Conservation (phyloP, 2,329 filamentous ascomycete species). For the Intubia oerlemansii region DNA sequence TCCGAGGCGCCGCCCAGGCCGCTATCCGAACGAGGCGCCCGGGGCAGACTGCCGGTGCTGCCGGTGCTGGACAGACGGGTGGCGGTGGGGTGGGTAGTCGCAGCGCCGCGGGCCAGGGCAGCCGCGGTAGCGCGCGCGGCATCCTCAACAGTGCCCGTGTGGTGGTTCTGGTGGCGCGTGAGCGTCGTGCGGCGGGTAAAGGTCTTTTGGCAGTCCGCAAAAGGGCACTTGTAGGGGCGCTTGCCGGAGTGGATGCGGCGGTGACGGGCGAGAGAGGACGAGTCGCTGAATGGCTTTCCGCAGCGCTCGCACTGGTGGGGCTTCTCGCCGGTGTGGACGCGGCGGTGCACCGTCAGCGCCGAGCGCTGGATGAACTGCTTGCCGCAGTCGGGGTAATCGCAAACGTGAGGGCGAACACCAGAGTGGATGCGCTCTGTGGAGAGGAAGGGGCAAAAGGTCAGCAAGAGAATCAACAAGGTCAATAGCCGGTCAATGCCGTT, state of each 20-base stretch:
- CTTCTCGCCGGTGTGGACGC: slow-evolving; percentile 95
- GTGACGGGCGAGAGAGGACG: slow-evolving; percentile 80
- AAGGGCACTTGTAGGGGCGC: slow-evolving; percentile 91
- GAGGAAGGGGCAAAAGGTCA: neutral
- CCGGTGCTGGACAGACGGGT: neutral
- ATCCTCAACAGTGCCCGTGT: slow-evolving; percentile 87
- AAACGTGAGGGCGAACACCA: slow-evolving; percentile 76
- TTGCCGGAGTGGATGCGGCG: slow-evolving; percentile 90
- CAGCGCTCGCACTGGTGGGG: slow-evolving; percentile 95
- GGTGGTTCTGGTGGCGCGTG: slow-evolving; percentile 87
- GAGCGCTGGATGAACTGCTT: slow-evolving; percentile 97
- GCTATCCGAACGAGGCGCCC: too few species aligned
- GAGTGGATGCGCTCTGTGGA: slow-evolving; percentile 77
- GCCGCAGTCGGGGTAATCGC: slow-evolving; percentile 69
- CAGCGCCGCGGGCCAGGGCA: slow-evolving; percentile 32
- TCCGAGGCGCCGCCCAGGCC: neutral
- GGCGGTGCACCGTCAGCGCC: slow-evolving; percentile 81
- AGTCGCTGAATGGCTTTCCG: slow-evolving; percentile 95
- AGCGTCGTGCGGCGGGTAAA: slow-evolving; percentile 91
- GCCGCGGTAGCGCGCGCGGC: slow-evolving; percentile 76
- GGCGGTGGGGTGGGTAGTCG: slow-evolving; percentile 1
- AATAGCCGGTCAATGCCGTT: too few species aligned
- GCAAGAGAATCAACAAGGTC: neutral
- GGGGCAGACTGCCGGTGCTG: neutral
- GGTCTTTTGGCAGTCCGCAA: slow-evolving; percentile 93